Base-by-base conservation (phyloP, 1,284 basidiomycete species). In the Ceratobasidium sp. region DNA sequence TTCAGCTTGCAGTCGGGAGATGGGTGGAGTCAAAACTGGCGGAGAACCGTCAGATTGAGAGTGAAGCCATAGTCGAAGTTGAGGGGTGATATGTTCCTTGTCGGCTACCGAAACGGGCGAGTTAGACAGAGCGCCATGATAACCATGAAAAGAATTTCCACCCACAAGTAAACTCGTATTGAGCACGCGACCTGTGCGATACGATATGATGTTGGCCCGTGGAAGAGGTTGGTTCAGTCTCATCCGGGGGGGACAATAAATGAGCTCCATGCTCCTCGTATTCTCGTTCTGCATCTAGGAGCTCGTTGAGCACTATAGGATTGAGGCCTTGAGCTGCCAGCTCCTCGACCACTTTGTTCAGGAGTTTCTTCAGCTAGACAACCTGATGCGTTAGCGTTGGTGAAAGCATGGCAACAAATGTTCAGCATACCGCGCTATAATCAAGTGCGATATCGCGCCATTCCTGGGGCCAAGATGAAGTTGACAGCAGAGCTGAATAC, bases 341-440 rank as follows among this genome's bases (percentile, higher is more conserved):
- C 83, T 99, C 96, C 19, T 86, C 85, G 0, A 94, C 95, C 62
- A 97, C 90, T 82, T 92, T 89, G 81, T 96, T 95, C 82, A 99
- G 96, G 69, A 98, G 87, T 81, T 95, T 96, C 85, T 99, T 98
- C 79, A 99, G 90, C 92, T 96, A 81, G 17, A 51, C 25, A 1
- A 17, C 34, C 13, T 19, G 49, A 32, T 5, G n/a, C 15, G 49
- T 46, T 8, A 25, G 32, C 15, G 13, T 8, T n/a, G 52, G 61
- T 5, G 40, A 76, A 43, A 25, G 51, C 19, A 29, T 37, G 66
- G 78, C 70, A 11, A 61, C 51, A 57, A 52, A 7, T 44, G 17
- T 67, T 29, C 61, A 62, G 44, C 85, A 65, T 76, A 94, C 94
- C 86, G 92, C 90, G 59, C 94, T 88, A 83, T 98, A 98, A 81